Base-by-base conservation (phyloP, 1,284 basidiomycete genomes). In the Malassezia cuniculi region DNA sequence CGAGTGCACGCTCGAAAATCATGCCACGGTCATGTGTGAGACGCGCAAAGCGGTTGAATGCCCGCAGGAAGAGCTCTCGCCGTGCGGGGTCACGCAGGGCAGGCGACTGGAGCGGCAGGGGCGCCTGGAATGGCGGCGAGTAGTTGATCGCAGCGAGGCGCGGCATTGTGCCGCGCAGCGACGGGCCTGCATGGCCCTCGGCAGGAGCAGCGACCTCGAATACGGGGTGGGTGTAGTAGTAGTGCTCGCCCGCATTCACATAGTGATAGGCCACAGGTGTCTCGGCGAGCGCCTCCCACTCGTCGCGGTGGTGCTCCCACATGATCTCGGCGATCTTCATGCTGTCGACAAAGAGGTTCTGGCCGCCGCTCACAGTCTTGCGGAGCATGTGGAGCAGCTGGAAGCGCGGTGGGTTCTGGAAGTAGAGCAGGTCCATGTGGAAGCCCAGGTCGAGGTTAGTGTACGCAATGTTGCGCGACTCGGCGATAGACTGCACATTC, bases 71-170 rank as follows among this genome's bases (percentile, higher is more conserved):
- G 16, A 30, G 26, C 17, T 40, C 38, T 14, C 52, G 39, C 36
- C 52, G 36, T n/a, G 39, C 38, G 15, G 24, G 21, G 0, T 42
- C 41, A 9, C 40, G 27, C 5, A 47, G 29, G 8, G 44, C 39
- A 34, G 41, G 47, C 6, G 49, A 44, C 4, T 55, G 45, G 20
- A 69, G 48, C 2, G 66, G 57, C 6, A 69, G 34, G 0, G 82
- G 82, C 0, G 81, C 85, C 70, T 94, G 87, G 75, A 95, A 97
- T 0, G 89, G 90, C 0, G 90, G 90, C 4, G 82, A 82, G 69
- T 93, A 95, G 69, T 89, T 93, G 61, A 95, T 75, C 2, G 59
- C 57, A 17, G 45, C 52, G 20, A 64, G 41, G 16, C 60, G 47
- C 8, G 60, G 60, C 60, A 63, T 63, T 8, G 32, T 31, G 12